Percentiles rank a stretch among this genome's conserved stretches.
These are phyloP conservation scores for Allium fistulosum DNA, from an alignment of 106 monocot species.

Conservation along the genomic window DNA sequence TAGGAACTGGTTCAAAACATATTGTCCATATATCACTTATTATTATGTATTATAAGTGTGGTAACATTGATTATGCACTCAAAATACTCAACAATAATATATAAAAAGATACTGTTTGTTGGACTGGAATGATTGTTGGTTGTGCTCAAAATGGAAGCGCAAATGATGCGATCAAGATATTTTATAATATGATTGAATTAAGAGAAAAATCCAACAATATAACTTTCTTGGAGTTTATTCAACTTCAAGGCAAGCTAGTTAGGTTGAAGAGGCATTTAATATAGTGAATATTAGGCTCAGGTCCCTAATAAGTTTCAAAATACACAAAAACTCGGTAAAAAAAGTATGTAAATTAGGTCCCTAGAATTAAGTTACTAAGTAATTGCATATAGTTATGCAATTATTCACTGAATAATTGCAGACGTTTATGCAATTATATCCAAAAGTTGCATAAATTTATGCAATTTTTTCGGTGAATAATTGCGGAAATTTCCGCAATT, in stretches of 20 bases:
- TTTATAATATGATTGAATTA: slow-evolving; percentile 39
- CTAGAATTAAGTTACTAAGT: no score
- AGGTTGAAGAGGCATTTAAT: slow-evolving; percentile 39
- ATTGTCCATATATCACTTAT: slow-evolving; percentile 44
- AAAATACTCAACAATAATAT: slow-evolving; percentile 20
- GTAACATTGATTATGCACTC: slow-evolving; percentile 40
- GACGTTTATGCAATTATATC: no score
- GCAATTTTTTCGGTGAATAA: no score
- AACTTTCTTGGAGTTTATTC: slow-evolving; percentile 61
- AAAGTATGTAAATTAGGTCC: no score
- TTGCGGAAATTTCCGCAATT: no score
- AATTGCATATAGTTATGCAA: no score
- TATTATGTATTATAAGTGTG: slow-evolving; percentile 71
- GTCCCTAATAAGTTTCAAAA: no score
- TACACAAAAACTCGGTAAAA: no score
- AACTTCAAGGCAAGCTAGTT: slow-evolving; percentile 65
- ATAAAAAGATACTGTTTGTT: slow-evolving; percentile 31
- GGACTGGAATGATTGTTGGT: slow-evolving; percentile 61
- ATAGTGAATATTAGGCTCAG: slow-evolving; percentile 35
- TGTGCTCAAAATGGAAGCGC: slow-evolving; percentile 65
- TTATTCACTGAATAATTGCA: no score
- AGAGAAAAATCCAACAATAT: slow-evolving; percentile 43
- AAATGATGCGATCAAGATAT: slow-evolving; percentile 32
- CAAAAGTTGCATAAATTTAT: no score
- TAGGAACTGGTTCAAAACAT: slow-evolving; percentile 34